Evolutionary conservation across 2,329 filamentous ascomycete species (phyloP), one percentile per base, ranked within the genome.

Genomic region (Neurospora crassa): DNA sequence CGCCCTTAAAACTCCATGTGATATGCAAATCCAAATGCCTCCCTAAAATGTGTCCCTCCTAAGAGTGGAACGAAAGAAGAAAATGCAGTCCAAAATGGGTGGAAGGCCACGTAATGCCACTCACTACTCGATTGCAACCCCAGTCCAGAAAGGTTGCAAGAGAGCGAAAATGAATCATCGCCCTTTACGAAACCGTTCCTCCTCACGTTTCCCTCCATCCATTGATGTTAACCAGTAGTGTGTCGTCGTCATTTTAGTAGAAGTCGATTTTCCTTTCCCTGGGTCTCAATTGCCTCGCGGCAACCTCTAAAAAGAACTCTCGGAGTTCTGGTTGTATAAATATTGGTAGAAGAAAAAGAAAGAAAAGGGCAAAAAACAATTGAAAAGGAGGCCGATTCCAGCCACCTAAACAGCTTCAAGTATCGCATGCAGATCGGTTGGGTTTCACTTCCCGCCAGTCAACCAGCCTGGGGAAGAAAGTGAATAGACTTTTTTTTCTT

Each of bases 311-410:
- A 53, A 42, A 24, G 41, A 53, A 42, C 34, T 63, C 34, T 20
- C 8, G 1, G 29, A 34, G 37, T 40, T 70, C 18, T 40, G 41
- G 40, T 47, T 68, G 20, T 24, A 34, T 68, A 42, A 67, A 70
- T 70, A 63, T 3, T 34, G 40, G 20, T 67, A 68, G 10, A 70
- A 68, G 42, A 0, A 68, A 71, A 47, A 63, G 47, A 53, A 16
- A 5, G 11, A 20, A 47, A 45, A 24, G 7, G 6, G 12, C 24
- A 20, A 12, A 45, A 45, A 12, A 10, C 2, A 20, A 67, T 67
- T 67, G 68, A 71, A 70, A 71, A 71, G 75, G 43, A 45, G 74
- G 74, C 73, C 71, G 12, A 72, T 74, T 74, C 75, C 74, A 59
- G 74, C 74, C 74, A 76, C 74, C 70, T 53, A 34, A 53, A 69